phyloP scores from a whole-genome alignment of 164 flowering plant species.

The Aristolochia contorta region DNA sequence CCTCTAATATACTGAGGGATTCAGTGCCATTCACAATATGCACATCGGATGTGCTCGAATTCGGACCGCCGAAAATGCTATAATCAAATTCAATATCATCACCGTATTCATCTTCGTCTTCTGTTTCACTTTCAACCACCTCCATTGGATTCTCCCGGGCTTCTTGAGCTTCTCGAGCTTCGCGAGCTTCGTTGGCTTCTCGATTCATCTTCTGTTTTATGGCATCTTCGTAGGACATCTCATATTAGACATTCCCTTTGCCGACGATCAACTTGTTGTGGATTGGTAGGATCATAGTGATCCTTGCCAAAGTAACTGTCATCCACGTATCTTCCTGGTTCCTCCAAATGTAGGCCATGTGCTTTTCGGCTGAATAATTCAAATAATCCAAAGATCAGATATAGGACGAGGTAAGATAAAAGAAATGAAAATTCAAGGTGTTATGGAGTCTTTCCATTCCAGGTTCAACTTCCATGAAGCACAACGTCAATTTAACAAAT shows the following conservation, averaged over 20 bases:
- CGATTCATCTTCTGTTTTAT: constrained; percentile 44
- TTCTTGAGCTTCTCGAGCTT: constrained; percentile 11
- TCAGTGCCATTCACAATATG: constrained; percentile 76
- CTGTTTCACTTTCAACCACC: constrained; percentile 9
- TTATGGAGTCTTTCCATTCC: too few relatives aligned
- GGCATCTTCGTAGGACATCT: constrained; percentile 80
- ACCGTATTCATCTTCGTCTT: constrained; percentile 28
- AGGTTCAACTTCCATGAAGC: too few relatives aligned
- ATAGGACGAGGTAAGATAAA: too few relatives aligned
- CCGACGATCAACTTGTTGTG: constrained; percentile 82
- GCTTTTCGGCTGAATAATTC: constrained; percentile 46
- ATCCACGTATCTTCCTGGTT: constrained; percentile 77
- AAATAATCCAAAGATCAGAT: too few relatives aligned
- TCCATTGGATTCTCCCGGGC: constrained; percentile 13
- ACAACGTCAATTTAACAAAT: too few relatives aligned
- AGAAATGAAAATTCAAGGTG: too few relatives aligned
- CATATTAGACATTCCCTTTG: constrained; percentile 76
- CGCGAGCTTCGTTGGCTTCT: constrained; percentile 39
- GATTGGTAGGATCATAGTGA: constrained; percentile 59
- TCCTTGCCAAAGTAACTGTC: constrained; percentile 52
- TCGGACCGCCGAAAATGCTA: constrained; percentile 36
- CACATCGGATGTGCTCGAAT: constrained; percentile 18
- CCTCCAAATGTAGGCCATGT: constrained; percentile 84
- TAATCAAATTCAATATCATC: constrained; percentile 51
- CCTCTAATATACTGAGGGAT: constrained; percentile 50